Conservation (phyloP, 306 rosid genomes). For the Cyclanthera cordifolia region DNA sequence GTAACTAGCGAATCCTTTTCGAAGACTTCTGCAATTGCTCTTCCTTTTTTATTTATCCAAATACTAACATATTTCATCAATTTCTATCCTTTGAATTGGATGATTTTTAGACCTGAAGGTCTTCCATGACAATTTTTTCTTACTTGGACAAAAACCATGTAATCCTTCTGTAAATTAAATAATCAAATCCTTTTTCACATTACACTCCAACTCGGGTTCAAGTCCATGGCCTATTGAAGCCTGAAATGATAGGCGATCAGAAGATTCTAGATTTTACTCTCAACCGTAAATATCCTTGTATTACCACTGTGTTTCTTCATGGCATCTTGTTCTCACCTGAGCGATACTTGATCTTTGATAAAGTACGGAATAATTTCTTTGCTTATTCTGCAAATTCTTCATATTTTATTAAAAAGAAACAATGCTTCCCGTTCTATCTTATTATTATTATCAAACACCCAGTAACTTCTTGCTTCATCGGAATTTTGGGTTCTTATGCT, state of each 20-base stretch:
- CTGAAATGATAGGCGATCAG: neutral
- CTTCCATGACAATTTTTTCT: neutral
- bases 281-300: neutral
- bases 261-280: neutral
- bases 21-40: neutral
- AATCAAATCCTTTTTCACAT: neutral
- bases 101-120: neutral
- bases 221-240: neutral
- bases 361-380: neutral
- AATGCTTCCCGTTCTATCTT: neutral
- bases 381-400: neutral
- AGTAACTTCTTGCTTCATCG: neutral
- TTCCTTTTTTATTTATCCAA: neutral
- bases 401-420: neutral
- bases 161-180: neutral
- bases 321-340: neutral
- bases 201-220: neutral
- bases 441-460: neutral
- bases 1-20: neutral
- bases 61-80: neutral
- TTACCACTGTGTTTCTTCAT: neutral
- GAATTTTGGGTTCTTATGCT: neutral
- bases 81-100: neutral
- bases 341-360: neutral
- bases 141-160: neutral